Evolutionary conservation across 176 grass and related monocot genomes (phyloP).

Genomic region (Dactylis glomerata): DNA sequence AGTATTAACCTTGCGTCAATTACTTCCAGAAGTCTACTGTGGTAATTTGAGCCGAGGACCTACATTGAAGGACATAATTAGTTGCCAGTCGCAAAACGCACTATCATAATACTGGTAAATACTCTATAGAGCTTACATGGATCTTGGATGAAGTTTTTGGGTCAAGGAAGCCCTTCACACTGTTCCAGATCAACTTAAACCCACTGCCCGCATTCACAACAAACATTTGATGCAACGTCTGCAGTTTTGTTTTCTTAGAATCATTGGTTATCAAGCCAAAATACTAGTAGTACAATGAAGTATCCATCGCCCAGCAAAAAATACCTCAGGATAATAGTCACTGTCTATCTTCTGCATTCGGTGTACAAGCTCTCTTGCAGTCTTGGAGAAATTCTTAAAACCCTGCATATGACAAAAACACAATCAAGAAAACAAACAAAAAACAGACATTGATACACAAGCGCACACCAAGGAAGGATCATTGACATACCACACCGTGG

Average conservation of each 20-base stretch:
- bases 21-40: slow-evolving; percentile 82
- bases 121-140: slow-evolving; percentile 54
- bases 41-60: slow-evolving; percentile 90
- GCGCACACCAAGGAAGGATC: background rate
- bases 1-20: slow-evolving; percentile 72
- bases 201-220: slow-evolving; percentile 86
- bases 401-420: slow-evolving; percentile 50
- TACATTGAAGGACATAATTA: slow-evolving; percentile 5
- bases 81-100: background rate
- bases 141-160: slow-evolving; percentile 98
- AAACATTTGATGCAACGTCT: slow-evolving; percentile 99
- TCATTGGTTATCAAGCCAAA: background rate
- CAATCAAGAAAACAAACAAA: background rate
- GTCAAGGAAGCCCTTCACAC: slow-evolving; percentile 94
- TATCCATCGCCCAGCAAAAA: background rate
- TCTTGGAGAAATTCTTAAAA: slow-evolving; percentile 91
- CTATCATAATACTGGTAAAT: background rate
- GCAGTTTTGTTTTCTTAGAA: slow-evolving; percentile 18
- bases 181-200: slow-evolving; percentile 96
- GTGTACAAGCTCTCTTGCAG: slow-evolving; percentile 79
- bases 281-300: background rate
- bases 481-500: slow-evolving; percentile 82
- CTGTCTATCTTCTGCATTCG: slow-evolving; percentile 94
- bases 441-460: background rate
- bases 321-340: slow-evolving; percentile 94